Percentiles rank a stretch among this genome's conserved stretches.
Conservation (phyloP, 2,329 filamentous ascomycete species). For the Penicillium sp. region DNA sequence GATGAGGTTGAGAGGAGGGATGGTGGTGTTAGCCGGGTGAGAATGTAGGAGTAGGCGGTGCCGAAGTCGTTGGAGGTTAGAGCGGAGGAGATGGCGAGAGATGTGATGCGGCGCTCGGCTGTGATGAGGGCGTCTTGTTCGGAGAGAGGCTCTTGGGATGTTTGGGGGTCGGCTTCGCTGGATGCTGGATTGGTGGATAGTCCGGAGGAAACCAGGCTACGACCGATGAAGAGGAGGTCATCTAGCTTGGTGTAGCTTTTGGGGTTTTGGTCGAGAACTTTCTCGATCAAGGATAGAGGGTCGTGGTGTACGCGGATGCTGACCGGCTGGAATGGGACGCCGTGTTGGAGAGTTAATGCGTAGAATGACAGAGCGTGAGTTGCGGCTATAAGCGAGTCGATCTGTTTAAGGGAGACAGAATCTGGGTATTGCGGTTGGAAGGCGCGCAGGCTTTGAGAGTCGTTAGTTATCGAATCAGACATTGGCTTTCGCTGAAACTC, state of each 20-base stretch:
- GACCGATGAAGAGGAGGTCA: constrained; percentile 57
- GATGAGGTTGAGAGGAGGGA: constrained; percentile 31
- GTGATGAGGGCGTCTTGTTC: constrained; percentile 30
- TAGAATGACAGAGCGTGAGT: constrained; percentile 63
- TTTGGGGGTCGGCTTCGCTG: constrained; percentile 17
- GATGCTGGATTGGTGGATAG: constrained; percentile 27
- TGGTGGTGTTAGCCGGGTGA: constrained; percentile 50
- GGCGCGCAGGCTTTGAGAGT: constrained; percentile 34
- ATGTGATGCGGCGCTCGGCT: constrained; percentile 45
- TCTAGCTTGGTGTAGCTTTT: constrained; percentile 60
- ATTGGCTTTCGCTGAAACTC: constrained; percentile 20
- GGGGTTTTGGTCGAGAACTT: constrained; percentile 57
- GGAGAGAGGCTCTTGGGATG: constrained; percentile 10
- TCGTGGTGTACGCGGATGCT: constrained; percentile 60
- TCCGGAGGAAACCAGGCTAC: constrained; percentile 51
- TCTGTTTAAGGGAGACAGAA: constrained; percentile 41
- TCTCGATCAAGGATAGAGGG: constrained; percentile 55
- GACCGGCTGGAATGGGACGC: constrained; percentile 61
- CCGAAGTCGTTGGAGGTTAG: constrained; percentile 47
- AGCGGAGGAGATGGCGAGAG: constrained; percentile 45
- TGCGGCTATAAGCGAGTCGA: constrained; percentile 53
- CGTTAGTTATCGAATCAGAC: neutral
- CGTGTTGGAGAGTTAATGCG: constrained; percentile 58
- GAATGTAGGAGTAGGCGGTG: constrained; percentile 62
- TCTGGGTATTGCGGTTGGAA: constrained; percentile 42